A percentile compares a stretch with the other conserved stretches of the same genome.
These are phyloP conservation scores for Gonapodya sp. DNA, from an alignment of 192 early-diverging fungal genomes.

Conservation along the genomic window DNA sequence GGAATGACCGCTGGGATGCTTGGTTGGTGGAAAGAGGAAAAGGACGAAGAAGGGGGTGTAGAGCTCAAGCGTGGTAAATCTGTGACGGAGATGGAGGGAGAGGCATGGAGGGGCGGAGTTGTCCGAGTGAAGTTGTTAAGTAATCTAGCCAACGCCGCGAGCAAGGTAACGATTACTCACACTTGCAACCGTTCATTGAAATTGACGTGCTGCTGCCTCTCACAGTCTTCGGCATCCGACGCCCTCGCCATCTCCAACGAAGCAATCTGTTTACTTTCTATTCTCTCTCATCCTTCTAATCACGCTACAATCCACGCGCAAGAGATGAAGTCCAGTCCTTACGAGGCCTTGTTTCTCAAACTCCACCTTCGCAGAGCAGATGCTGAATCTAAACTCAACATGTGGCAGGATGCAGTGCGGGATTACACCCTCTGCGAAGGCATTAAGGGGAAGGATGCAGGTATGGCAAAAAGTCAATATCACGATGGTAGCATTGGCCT, in stretches of 20 bases:
- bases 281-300: background rate
- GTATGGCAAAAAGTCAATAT: slow-evolving; percentile 29
- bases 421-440: slow-evolving; percentile 57
- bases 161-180: background rate
- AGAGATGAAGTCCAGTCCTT: slow-evolving; percentile 22
- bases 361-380: slow-evolving; percentile 69
- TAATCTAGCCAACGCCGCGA: background rate
- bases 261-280: slow-evolving; percentile 23
- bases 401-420: slow-evolving; percentile 68
- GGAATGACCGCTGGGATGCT: background rate
- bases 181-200: no score
- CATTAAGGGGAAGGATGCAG: slow-evolving; percentile 49
- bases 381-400: slow-evolving; percentile 57
- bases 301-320: slow-evolving; percentile 17
- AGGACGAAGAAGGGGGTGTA: slow-evolving; percentile 48
- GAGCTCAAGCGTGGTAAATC: slow-evolving; percentile 66
- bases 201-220: no score
- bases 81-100: slow-evolving; percentile 58
- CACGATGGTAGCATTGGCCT: slow-evolving; percentile 12
- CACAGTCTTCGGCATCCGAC: slow-evolving; percentile 41
- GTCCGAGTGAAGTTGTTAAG: slow-evolving; percentile 4
- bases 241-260: slow-evolving; percentile 51
- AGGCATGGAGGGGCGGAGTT: slow-evolving; percentile 6
- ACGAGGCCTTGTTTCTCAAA: slow-evolving; percentile 56
- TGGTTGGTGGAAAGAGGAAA: slow-evolving; percentile 29